Evolutionary conservation across 169 alveolate genomes (phyloP).

Genomic region (Plasmodium billcollinsi): DNA sequence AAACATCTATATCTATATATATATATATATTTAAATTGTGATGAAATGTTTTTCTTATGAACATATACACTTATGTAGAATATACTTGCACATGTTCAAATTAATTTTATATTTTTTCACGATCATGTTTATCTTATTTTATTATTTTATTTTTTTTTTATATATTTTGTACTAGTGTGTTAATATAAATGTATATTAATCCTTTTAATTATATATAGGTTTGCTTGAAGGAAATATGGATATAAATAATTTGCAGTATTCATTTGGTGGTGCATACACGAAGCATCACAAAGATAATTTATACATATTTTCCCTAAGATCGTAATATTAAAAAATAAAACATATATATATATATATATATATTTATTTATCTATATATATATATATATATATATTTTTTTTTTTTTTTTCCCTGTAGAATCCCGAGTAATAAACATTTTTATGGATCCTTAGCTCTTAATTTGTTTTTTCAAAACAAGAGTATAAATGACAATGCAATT

Average conservation of each 20-base stretch:
- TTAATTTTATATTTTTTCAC: too few species aligned
- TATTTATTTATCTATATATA: background rate
- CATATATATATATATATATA: background rate
- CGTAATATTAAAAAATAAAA: constrained; percentile 14
- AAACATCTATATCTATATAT: background rate
- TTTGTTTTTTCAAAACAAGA: constrained; percentile 48
- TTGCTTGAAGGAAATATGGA: constrained; percentile 39
- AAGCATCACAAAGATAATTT: constrained; percentile 21
- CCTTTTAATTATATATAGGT: constrained; percentile 5
- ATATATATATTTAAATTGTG: background rate
- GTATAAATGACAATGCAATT: constrained; percentile 44
- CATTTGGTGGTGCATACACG: constrained; percentile 58
- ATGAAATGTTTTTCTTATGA: too few species aligned
- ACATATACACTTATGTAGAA: too few species aligned
- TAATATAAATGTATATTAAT: background rate
- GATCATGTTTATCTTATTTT: background rate
- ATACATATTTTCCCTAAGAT: constrained; percentile 53
- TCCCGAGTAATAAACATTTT: constrained; percentile 42
- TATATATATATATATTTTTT: background rate
- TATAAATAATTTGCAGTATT: constrained; percentile 37
- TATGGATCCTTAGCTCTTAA: constrained; percentile 45
- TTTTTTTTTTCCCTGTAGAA: background rate
- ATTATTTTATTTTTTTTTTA: background rate
- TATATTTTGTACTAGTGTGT: background rate
- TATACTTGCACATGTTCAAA: too few species aligned